These are phyloP conservation scores for Chaetomium sp. DNA, from an alignment of 2,329 filamentous ascomycete genomes.

Conservation along the genomic window DNA sequence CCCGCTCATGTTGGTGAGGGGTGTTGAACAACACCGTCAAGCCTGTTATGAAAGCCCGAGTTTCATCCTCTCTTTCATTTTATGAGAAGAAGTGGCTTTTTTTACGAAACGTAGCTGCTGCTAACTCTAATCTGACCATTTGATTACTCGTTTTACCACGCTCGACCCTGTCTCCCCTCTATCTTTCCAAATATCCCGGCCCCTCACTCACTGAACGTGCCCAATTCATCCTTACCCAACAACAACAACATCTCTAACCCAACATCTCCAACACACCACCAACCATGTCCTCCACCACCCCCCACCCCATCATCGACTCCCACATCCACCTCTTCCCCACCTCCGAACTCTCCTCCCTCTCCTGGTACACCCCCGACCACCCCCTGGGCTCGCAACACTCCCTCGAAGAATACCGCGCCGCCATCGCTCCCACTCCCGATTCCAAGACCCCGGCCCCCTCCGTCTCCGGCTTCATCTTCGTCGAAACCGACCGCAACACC, in stretches of 20 bases:
- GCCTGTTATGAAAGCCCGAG: no score
- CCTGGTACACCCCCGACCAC: conserved; percentile 59
- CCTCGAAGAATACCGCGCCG: conserved; percentile 53
- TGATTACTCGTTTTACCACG: no score
- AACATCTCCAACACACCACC: neutral
- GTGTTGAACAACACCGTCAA: neutral
- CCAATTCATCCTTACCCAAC: no score
- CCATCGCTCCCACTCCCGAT: conserved; percentile 27
- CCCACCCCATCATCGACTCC: conserved; percentile 66
- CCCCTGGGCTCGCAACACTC: conserved; percentile 60
- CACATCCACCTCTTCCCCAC: conserved; percentile 85
- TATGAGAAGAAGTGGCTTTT: no score
- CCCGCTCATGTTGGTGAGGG: conserved; percentile 7
- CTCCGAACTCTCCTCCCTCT: conserved; percentile 57
- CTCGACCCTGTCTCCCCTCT: no score
- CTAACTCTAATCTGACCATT: no score
- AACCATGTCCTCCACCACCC: conserved; percentile 6
- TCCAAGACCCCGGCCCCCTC: conserved; percentile 25
- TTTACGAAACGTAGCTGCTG: no score
- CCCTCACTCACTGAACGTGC: no score
- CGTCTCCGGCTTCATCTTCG: conserved; percentile 28
- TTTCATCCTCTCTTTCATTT: no score
- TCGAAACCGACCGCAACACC: conserved; percentile 33
- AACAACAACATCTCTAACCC: neutral
- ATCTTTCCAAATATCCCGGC: no score